Evolutionary conservation across 2,329 filamentous ascomycete species (phyloP).

Genomic region (Calonectria montana): DNA sequence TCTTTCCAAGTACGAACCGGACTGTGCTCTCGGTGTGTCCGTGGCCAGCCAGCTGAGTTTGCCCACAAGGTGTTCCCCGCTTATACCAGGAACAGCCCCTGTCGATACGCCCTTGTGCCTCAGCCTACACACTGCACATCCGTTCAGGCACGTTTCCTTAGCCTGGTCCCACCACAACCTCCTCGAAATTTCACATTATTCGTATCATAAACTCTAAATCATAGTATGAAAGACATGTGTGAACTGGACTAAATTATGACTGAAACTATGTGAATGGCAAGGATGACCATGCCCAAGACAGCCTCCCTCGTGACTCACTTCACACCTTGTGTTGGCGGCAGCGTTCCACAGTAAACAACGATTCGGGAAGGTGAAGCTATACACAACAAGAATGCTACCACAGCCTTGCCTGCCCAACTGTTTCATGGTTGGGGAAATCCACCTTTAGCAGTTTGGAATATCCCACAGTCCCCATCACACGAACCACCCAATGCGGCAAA

Average conservation of each 20-base stretch:
- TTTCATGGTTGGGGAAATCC: neutral
- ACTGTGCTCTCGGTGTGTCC: neutral
- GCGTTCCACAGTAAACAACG: neutral
- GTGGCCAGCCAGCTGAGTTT: neutral
- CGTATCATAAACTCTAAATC: slow-evolving; percentile 2
- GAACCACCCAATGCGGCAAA: neutral
- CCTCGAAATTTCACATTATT: slow-evolving; percentile 7
- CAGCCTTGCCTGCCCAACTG: neutral
- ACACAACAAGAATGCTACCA: neutral
- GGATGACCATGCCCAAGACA: neutral
- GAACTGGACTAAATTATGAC: neutral
- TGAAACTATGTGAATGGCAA: neutral
- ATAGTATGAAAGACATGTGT: neutral
- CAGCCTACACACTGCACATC: neutral
- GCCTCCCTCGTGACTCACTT: neutral
- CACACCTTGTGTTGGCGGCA: neutral
- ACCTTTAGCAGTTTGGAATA: neutral
- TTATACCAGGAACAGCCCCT: neutral
- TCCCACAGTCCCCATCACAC: neutral
- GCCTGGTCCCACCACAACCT: neutral
- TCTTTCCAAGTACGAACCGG: neutral
- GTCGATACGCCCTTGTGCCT: neutral
- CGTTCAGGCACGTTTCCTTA: neutral
- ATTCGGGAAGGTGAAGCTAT: neutral
- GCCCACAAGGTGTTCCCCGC: neutral